Conservation (phyloP, 108 stramenopile species). For the Nitzschia sp. region DNA sequence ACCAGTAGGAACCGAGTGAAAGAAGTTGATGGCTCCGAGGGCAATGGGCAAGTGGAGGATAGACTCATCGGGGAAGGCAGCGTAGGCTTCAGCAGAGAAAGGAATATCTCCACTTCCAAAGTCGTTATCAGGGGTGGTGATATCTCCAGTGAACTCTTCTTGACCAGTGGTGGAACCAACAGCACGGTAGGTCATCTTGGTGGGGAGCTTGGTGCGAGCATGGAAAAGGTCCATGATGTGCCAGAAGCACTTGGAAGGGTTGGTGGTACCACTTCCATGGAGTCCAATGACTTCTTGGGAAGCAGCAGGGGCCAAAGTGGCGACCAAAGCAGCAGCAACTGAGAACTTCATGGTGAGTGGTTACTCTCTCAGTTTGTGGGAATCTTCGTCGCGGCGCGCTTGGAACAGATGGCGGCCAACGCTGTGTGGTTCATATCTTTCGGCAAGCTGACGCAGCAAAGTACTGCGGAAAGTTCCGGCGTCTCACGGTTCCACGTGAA, state of each 20-base stretch:
- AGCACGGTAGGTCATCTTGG: slow-evolving; percentile 81
- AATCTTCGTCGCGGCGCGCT: too few species aligned
- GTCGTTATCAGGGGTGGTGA: slow-evolving; percentile 39
- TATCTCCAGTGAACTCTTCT: slow-evolving; percentile 69
- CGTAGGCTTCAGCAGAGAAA: slow-evolving; percentile 39
- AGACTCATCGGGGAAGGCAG: slow-evolving; percentile 25
- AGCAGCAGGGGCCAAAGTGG: slow-evolving; percentile 8
- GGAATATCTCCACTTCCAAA: slow-evolving; percentile 87
- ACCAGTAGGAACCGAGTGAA: slow-evolving; percentile 70
- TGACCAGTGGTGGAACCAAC: slow-evolving; percentile 81
- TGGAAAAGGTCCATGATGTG: slow-evolving; percentile 57
- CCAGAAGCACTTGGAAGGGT: slow-evolving; percentile 86
- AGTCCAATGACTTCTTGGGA: slow-evolving; percentile 42
- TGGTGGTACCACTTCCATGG: slow-evolving; percentile 86
- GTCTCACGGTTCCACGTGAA: too few species aligned
- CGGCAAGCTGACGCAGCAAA: too few species aligned
- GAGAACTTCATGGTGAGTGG: slow-evolving; percentile 46
- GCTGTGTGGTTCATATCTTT: too few species aligned
- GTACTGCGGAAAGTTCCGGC: too few species aligned
- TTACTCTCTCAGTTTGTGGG: not conserved
- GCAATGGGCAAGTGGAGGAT: slow-evolving; percentile 79
- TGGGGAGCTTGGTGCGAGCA: slow-evolving; percentile 57
- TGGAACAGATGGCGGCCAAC: too few species aligned
- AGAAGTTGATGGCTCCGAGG: slow-evolving; percentile 72
- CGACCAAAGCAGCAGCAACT: slow-evolving; percentile 26